Percentiles rank a stretch among this genome's conserved stretches.
These are phyloP conservation scores for Aotearoamyces nothofagi DNA, from an alignment of 2,329 filamentous ascomycete genomes.

Conservation along the genomic window DNA sequence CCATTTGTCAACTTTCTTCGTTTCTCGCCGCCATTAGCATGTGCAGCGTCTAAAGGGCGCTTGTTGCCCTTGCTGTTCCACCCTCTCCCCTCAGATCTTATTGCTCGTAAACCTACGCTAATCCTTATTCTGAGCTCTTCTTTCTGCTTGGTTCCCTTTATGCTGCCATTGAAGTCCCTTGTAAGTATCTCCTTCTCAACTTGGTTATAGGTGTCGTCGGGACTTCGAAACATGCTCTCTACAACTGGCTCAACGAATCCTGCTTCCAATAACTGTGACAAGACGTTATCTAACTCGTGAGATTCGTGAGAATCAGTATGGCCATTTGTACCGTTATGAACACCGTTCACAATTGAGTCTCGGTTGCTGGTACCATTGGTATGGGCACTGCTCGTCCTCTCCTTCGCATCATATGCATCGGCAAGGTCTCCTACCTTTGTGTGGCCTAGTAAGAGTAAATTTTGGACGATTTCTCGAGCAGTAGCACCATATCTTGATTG, in stretches of 20 bases:
- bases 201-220: constrained; percentile 42
- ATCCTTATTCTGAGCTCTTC: constrained; percentile 43
- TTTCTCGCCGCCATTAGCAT: constrained; percentile 24
- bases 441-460: constrained; percentile 63
- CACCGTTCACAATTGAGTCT: constrained; percentile 7
- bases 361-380: constrained; percentile 18
- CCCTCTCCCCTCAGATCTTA: constrained; percentile 26
- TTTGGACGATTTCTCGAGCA: constrained; percentile 60
- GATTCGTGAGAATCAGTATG: constrained; percentile 8
- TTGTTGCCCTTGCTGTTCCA: constrained; percentile 35
- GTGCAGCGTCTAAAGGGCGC: constrained; percentile 21
- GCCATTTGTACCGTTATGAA: constrained; percentile 8
- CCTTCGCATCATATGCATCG: constrained; percentile 37
- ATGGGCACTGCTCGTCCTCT: constrained; percentile 7
- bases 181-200: constrained; percentile 48
- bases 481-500: constrained; percentile 59
- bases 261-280: constrained; percentile 37
- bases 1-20: constrained; percentile 39
- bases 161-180: constrained; percentile 32
- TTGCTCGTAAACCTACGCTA: constrained; percentile 33
- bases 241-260: constrained; percentile 54
- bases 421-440: constrained; percentile 55
- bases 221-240: constrained; percentile 39
- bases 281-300: constrained; percentile 23
- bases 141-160: constrained; percentile 51